phyloP scores from a whole-genome alignment of 164 flowering plant species.

The Vitis amurensis region DNA sequence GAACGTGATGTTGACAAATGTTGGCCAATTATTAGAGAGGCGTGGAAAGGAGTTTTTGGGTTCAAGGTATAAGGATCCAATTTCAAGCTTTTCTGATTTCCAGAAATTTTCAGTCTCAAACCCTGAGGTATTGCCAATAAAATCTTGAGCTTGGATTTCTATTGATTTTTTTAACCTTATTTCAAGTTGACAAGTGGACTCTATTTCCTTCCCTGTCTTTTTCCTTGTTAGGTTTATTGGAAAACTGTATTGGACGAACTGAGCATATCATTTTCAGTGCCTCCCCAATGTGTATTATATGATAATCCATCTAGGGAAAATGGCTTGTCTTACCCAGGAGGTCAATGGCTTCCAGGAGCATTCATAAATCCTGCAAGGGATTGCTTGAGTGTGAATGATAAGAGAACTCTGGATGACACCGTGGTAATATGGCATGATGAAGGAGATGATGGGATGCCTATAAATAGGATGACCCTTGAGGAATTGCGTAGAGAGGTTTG shows the following conservation, averaged over 20 bases:
- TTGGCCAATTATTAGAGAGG: constrained; percentile 66
- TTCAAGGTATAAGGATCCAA: constrained; percentile 65
- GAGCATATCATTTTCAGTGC: constrained; percentile 58
- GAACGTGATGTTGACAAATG: constrained; percentile 55
- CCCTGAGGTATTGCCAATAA: constrained; percentile 57
- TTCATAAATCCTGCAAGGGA: constrained; percentile 66
- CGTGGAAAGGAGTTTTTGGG: constrained; percentile 72
- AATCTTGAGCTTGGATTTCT: neutral
- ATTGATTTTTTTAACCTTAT: too few species aligned
- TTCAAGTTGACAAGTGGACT: neutral
- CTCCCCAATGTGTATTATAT: constrained; percentile 66
- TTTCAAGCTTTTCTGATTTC: constrained; percentile 75
- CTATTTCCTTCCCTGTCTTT: neutral
- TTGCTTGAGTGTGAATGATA: constrained; percentile 58
- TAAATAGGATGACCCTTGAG: constrained; percentile 57
- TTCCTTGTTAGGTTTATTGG: constrained; percentile 69
- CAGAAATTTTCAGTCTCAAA: constrained; percentile 85
- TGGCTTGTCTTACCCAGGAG: constrained; percentile 54
- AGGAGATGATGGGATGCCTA: constrained; percentile 62
- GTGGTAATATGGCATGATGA: constrained; percentile 81
- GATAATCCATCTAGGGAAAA: constrained; percentile 35
- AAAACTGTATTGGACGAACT: constrained; percentile 64
- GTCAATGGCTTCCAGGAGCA: constrained; percentile 93
- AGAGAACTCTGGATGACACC: constrained; percentile 51
- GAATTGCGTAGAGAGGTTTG: constrained; percentile 70